phyloP scores from a whole-genome alignment of 371 early-diverging fungal genomes.

The Apophysomyces ossiformis region DNA sequence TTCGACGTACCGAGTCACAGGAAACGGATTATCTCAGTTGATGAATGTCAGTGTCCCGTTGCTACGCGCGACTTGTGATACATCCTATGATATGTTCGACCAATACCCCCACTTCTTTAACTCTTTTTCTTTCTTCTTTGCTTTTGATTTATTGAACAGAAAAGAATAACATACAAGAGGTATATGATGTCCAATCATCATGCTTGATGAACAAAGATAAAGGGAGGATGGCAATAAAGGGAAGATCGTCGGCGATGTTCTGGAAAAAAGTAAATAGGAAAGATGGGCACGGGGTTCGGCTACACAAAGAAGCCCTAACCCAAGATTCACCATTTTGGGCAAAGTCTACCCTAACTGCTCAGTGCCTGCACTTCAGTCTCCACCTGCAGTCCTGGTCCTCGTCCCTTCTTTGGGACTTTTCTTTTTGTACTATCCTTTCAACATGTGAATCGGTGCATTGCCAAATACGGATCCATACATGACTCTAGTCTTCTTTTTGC shows the following conservation, averaged over 20 bases:
- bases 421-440: constrained; percentile 2
- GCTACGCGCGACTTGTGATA: constrained; percentile 8
- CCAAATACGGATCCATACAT: not conserved
- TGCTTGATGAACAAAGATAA: no score
- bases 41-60: constrained; percentile 10
- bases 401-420: not conserved
- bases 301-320: constrained; percentile 9
- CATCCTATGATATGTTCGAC: constrained; percentile 5
- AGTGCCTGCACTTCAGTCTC: not conserved
- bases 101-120: not conserved
- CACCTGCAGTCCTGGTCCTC: constrained; percentile 4
- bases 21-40: not conserved
- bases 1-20: constrained; percentile 4
- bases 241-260: not conserved
- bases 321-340: not conserved
- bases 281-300: not conserved
- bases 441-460: constrained; percentile 7
- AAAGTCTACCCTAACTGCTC: not conserved
- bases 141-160: not conserved
- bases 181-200: not conserved
- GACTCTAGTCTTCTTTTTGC: not conserved
- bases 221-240: no score
- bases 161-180: not conserved
- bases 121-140: not conserved
- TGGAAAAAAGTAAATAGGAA: constrained; percentile 4